Evolutionary conservation across 225 moss, liverwort and hornwort genomes (phyloP).

Genomic region (Marchantia polymorpha): DNA sequence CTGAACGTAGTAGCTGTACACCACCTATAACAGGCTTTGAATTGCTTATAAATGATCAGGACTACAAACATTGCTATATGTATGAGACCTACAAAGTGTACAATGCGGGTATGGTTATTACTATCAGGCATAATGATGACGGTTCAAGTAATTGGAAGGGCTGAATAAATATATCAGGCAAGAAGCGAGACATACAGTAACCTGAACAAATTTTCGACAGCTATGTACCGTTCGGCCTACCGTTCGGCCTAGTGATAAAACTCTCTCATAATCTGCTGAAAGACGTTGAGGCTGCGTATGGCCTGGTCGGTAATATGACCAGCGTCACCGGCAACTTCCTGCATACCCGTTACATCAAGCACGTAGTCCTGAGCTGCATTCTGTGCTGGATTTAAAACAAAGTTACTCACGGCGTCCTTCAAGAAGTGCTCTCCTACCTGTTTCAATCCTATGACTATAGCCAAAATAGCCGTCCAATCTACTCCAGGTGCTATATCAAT

Average conservation of each 20-base stretch:
- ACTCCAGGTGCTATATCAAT: slow-evolving; percentile 82
- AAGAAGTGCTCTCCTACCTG: slow-evolving; percentile 72
- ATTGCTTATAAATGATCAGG: too few species aligned
- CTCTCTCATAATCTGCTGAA: slow-evolving; percentile 33
- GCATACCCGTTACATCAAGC: slow-evolving; percentile 26
- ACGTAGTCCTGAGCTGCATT: slow-evolving; percentile 56
- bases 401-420: slow-evolving; percentile 74
- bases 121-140: too few species aligned
- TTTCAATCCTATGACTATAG: slow-evolving; percentile 68
- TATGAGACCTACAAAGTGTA: too few species aligned
- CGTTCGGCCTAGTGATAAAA: slow-evolving; percentile 23
- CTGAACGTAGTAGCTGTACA: too few species aligned
- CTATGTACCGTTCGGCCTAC: background rate
- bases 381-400: slow-evolving; percentile 68
- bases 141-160: too few species aligned
- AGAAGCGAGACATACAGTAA: background rate
- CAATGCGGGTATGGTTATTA: too few species aligned
- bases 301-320: slow-evolving; percentile 27
- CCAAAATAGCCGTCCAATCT: slow-evolving; percentile 78
- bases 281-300: slow-evolving; percentile 25
- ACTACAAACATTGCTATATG: too few species aligned
- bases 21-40: too few species aligned
- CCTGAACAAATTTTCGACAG: background rate
- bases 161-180: background rate
- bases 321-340: slow-evolving; percentile 32